Conservation (phyloP, 495 filamentous ascomycete genomes). For the Talaromyces adpressus region DNA sequence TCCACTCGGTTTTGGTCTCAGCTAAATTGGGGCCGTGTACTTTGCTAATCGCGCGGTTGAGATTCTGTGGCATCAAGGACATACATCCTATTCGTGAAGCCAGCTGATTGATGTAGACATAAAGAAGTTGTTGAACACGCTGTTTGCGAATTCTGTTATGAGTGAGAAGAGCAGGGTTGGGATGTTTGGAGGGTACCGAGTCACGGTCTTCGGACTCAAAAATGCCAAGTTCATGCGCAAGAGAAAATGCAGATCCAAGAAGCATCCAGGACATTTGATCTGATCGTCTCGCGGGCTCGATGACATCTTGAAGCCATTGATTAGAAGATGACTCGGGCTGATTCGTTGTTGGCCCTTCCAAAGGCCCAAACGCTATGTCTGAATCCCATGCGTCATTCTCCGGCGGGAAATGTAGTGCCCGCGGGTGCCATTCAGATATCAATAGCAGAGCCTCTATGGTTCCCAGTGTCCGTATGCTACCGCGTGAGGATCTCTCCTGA, state of each 20-base stretch:
- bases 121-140: conserved; percentile 40
- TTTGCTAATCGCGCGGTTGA: conserved; percentile 34
- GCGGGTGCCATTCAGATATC: conserved; percentile 51
- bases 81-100: conserved; percentile 47
- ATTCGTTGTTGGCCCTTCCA: conserved; percentile 8
- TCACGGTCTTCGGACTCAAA: conserved; percentile 37
- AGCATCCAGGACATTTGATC: conserved; percentile 55
- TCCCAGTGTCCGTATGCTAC: conserved; percentile 40
- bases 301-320: conserved; percentile 39
- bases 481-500: conserved; percentile 39
- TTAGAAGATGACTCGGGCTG: conserved; percentile 19
- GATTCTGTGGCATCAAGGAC: conserved; percentile 45
- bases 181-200: conserved; percentile 12
- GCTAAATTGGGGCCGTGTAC: conserved; percentile 1
- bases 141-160: conserved; percentile 35
- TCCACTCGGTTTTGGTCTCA: conserved; percentile 20
- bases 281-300: conserved; percentile 44
- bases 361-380: conserved; percentile 18
- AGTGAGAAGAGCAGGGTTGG: conserved; percentile 25
- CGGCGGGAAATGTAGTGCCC: conserved; percentile 46
- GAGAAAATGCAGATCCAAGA: conserved; percentile 42
- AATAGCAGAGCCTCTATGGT: conserved; percentile 46
- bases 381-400: conserved; percentile 44
- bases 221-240: conserved; percentile 44
- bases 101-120: conserved; percentile 47